Conservation (phyloP, 176 grass and related monocot genomes). For the Chloris gayana region DNA sequence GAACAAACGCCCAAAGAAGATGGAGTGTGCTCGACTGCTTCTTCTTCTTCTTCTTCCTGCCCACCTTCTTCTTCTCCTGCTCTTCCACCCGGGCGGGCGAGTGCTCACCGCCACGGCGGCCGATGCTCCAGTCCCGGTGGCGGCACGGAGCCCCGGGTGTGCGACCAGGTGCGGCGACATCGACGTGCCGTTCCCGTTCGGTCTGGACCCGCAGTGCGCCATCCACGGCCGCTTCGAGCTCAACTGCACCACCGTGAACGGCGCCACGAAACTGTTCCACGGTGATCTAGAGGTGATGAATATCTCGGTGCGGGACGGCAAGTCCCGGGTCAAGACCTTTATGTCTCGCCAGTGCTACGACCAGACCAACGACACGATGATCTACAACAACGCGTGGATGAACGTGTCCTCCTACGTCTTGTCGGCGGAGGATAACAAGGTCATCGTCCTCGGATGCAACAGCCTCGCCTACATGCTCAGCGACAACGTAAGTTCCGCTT, state of each 20-base stretch:
- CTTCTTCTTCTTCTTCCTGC: not conserved
- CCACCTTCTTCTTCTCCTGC: not conserved
- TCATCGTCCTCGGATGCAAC: constrained; percentile 28
- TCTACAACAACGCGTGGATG: fast-evolving
- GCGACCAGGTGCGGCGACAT: not conserved
- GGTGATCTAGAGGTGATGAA: not conserved
- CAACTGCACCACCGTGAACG: not conserved
- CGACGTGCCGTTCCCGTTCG: constrained; percentile 9
- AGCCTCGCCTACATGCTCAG: not conserved
- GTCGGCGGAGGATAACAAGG: not conserved
- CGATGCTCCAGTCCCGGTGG: not conserved
- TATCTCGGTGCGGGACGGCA: constrained; percentile 13
- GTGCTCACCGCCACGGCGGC: not conserved
- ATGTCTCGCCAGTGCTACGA: constrained; percentile 9
- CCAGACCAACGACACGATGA: fast-evolving
- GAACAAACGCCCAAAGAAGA: not conserved
- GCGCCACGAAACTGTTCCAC: not conserved
- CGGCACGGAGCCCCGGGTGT: not conserved
- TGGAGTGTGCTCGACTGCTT: not conserved
- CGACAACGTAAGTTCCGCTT: not conserved
- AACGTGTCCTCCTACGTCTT: not conserved
- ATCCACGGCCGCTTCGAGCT: not conserved
- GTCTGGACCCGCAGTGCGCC: not conserved
- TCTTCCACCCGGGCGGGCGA: too few species aligned
- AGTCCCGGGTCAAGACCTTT: not conserved